Evolutionary conservation across 371 early-diverging fungal species (phyloP), one percentile per base, ranked within the genome.

Genomic region (Mortierella sp.): DNA sequence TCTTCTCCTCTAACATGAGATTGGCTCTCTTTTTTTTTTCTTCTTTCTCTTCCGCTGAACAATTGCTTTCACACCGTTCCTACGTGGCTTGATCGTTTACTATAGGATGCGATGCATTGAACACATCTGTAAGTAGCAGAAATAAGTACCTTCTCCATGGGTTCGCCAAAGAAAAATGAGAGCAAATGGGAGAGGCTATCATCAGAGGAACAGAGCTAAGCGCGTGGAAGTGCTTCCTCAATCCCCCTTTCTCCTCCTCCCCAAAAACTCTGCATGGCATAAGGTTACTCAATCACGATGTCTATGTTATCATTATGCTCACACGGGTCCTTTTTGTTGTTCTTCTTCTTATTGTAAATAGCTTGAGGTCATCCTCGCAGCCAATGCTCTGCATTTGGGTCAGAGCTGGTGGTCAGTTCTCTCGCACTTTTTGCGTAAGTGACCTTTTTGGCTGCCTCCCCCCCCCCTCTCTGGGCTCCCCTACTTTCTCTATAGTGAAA

Each of bases 41-140:
- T 26, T 60, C 7, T 46, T 30, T 21, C 6, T 18, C 56, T 63
- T 45, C 64, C 62, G 52, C 44, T 57, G n/a, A n/a, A n/a, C n/a
- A n/a, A n/a, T n/a, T n/a, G n/a, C n/a, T n/a, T n/a, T n/a, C n/a
- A n/a, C n/a, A n/a, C n/a, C n/a, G n/a, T n/a, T n/a, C n/a, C n/a
- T n/a, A n/a, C n/a, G n/a, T n/a, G n/a, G n/a, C n/a, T n/a, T 47
- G 44, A 37, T 37, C 23, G 45, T 7, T 37, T 44, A 16, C 14
- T 46, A n/a, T 70, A 88, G 94, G 94, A 19, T 95, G 96, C 74
- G 98, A 98, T 89, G 96, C 98, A 44, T 84, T 98, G 44, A 96
- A 95, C 81, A 92, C 92, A 19, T 86, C 89, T 16, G 85, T 89
- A 83, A 63, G 81, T 73, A 21, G 57, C 52, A 14, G 60, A 57